Conservation (phyloP, 768 basidiomycete genomes). For the Basidioascus undulatus region DNA sequence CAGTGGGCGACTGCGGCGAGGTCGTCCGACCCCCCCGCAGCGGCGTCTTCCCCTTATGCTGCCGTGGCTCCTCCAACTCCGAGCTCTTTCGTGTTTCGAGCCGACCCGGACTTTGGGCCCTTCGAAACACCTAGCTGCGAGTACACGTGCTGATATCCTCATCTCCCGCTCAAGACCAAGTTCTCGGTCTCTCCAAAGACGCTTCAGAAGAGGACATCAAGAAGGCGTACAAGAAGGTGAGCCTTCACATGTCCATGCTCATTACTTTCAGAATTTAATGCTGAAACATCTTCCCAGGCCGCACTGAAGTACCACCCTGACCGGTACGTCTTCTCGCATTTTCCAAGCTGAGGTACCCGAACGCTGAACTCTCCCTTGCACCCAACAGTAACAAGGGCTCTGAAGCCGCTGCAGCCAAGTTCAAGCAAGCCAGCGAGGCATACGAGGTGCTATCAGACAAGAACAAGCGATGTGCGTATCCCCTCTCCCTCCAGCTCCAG, state of each 20-base stretch:
- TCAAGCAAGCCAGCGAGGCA: conserved; percentile 85
- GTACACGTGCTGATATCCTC: too few species aligned
- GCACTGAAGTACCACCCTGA: conserved; percentile 92
- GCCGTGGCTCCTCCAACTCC: too few species aligned
- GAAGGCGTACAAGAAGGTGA: conserved; percentile 82
- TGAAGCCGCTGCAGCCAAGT: conserved; percentile 65
- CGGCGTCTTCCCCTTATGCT: too few species aligned
- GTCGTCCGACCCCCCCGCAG: too few species aligned
- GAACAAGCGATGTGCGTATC: conserved; percentile 31
- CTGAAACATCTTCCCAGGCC: conserved; percentile 16
- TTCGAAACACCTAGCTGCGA: too few species aligned
- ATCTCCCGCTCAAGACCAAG: too few species aligned
- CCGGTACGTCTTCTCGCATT: too few species aligned
- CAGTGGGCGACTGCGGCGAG: too few species aligned
- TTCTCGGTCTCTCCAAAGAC: conserved; percentile 43
- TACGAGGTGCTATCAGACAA: conserved; percentile 84
- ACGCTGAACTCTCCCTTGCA: too few species aligned
- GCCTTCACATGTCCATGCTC: conserved; percentile 18
- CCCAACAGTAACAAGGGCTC: conserved; percentile 52
- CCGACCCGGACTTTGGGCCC: too few species aligned
- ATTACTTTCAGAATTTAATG: not conserved
- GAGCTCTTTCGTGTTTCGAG: too few species aligned
- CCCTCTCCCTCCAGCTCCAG: not conserved
- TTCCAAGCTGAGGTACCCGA: too few species aligned
- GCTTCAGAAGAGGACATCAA: conserved; percentile 67